phyloP scores from a whole-genome alignment of 2,329 filamentous ascomycete species.

The Verticillium longisporum region DNA sequence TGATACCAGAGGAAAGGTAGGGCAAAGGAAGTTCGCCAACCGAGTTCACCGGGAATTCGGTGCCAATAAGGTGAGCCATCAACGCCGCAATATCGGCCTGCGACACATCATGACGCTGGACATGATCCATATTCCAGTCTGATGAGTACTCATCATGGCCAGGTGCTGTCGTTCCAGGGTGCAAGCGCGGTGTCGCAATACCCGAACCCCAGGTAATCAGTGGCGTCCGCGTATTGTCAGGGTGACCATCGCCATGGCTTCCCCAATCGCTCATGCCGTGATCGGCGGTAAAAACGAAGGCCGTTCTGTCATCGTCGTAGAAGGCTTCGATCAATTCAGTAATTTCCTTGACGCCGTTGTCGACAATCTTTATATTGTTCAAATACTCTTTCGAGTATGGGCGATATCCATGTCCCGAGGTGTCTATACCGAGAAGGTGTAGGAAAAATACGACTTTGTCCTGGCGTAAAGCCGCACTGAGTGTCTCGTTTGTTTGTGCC shows the following conservation, averaged over 20 bases:
- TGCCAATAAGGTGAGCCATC: slow-evolving; percentile 86
- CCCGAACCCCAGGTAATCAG: slow-evolving; percentile 92
- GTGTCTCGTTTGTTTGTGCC: slow-evolving; percentile 68
- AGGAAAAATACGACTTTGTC: slow-evolving; percentile 94
- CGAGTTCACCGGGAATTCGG: slow-evolving; percentile 92
- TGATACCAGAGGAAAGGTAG: slow-evolving; percentile 65
- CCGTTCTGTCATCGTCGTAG: slow-evolving; percentile 77
- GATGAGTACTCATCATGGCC: slow-evolving; percentile 90
- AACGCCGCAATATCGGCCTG: slow-evolving; percentile 92
- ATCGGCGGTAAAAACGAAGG: slow-evolving; percentile 95
- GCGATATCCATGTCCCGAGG: slow-evolving; percentile 75
- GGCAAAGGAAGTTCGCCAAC: slow-evolving; percentile 86
- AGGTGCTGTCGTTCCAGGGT: slow-evolving; percentile 49
- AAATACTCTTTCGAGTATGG: slow-evolving; percentile 96
- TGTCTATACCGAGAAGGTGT: slow-evolving; percentile 88
- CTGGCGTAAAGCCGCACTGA: slow-evolving; percentile 65
- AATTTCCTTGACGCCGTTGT: slow-evolving; percentile 81
- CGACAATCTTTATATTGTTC: slow-evolving; percentile 89
- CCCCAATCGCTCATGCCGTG: slow-evolving; percentile 99
- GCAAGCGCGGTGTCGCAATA: slow-evolving; percentile 65
- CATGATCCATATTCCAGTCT: slow-evolving; percentile 76
- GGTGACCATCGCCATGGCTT: slow-evolving; percentile 97
- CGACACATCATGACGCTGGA: slow-evolving; percentile 82
- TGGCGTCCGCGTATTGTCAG: slow-evolving; percentile 92
- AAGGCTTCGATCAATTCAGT: slow-evolving; percentile 77